phyloP scores from a whole-genome alignment of 805 yeast genomes.

The Scheffersomyces stipitis region DNA sequence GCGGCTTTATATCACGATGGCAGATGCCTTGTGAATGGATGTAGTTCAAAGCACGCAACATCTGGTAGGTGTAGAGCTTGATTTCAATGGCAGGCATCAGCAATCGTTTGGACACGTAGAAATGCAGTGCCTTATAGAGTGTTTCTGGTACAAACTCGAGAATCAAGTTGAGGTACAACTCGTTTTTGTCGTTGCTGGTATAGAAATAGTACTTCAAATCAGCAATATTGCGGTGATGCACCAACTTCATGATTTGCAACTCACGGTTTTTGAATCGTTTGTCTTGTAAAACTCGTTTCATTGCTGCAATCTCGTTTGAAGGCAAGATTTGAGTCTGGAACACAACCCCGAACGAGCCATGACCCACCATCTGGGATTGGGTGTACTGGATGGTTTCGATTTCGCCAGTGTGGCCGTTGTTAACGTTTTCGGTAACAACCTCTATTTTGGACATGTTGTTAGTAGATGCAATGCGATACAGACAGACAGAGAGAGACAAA shows the following conservation, averaged over 20 bases:
- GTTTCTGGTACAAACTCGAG: slow-evolving; percentile 97
- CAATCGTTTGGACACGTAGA: slow-evolving; percentile 67
- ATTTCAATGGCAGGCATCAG: slow-evolving; percentile 89
- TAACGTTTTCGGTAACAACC: slow-evolving; percentile 61
- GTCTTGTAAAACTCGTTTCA: slow-evolving; percentile 95
- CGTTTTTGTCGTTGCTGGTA: slow-evolving; percentile 67
- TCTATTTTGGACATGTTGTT: slow-evolving; percentile 48
- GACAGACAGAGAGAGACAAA: too few species aligned
- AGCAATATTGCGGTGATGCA: slow-evolving; percentile 84
- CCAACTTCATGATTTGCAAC: slow-evolving; percentile 88
- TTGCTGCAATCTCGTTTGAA: slow-evolving; percentile 79
- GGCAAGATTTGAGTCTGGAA: slow-evolving; percentile 80
- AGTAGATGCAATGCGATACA: slow-evolving; percentile 22
- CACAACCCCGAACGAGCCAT: slow-evolving; percentile 99
- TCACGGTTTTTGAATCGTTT: slow-evolving; percentile 93
- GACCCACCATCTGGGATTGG: slow-evolving; percentile 90
- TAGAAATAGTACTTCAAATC: slow-evolving; percentile 86
- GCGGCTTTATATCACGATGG: slow-evolving; percentile 93
- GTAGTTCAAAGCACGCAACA: slow-evolving; percentile 75
- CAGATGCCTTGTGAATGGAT: slow-evolving; percentile 80
- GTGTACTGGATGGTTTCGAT: slow-evolving; percentile 66
- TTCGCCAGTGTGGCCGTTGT: slow-evolving; percentile 70
- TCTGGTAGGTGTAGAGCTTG: slow-evolving; percentile 77
- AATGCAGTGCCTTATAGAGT: slow-evolving; percentile 84
- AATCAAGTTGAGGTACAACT: slow-evolving; percentile 83